Conservation (phyloP, 2,329 filamentous ascomycete genomes). For the Tricladium varicosporioides region DNA sequence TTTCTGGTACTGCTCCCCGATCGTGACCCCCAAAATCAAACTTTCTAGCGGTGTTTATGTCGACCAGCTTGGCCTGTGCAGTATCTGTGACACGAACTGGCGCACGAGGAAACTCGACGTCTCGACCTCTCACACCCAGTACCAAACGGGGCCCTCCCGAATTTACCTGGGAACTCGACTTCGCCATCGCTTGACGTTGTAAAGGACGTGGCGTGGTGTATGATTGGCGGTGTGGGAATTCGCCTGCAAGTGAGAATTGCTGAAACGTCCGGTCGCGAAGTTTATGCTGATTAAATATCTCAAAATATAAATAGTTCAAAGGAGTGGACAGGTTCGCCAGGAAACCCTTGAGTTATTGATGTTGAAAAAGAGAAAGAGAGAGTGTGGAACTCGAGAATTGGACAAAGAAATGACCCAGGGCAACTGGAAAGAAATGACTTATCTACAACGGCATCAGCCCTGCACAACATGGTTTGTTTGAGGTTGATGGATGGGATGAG, state of each 20-base stretch:
- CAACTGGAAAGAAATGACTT: conserved; percentile 7
- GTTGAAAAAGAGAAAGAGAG: conserved; percentile 9
- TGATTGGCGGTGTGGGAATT: conserved; percentile 17
- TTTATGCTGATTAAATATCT: conserved; percentile 23
- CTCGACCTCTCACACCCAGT: conserved; percentile 25
- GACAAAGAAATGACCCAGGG: conserved; percentile 19
- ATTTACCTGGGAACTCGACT: conserved; percentile 18
- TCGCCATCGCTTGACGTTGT: conserved; percentile 20
- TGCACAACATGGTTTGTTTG: conserved; percentile 41
- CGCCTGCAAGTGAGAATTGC: conserved; percentile 4
- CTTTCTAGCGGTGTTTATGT: conserved; percentile 16
- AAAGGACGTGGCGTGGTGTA: conserved; percentile 9
- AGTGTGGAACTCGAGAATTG: conserved; percentile 10
- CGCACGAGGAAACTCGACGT: conserved; percentile 26
- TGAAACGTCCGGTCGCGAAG: conserved; percentile 21
- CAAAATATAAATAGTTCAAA: conserved; percentile 18
- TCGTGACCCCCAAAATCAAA: conserved; percentile 22
- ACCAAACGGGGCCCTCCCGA: conserved; percentile 22
- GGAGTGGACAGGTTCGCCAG: conserved; percentile 34
- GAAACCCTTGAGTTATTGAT: conserved; percentile 25
- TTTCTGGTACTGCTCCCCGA: conserved; percentile 23
- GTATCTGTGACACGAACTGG: conserved; percentile 31
- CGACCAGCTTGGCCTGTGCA: conserved; percentile 25
- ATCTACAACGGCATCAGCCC: conserved; percentile 4
- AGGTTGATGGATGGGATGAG: conserved; percentile 50